Base-by-base conservation (phyloP, 495 filamentous ascomycete species). In the Lindgomyces ingoldianus region DNA sequence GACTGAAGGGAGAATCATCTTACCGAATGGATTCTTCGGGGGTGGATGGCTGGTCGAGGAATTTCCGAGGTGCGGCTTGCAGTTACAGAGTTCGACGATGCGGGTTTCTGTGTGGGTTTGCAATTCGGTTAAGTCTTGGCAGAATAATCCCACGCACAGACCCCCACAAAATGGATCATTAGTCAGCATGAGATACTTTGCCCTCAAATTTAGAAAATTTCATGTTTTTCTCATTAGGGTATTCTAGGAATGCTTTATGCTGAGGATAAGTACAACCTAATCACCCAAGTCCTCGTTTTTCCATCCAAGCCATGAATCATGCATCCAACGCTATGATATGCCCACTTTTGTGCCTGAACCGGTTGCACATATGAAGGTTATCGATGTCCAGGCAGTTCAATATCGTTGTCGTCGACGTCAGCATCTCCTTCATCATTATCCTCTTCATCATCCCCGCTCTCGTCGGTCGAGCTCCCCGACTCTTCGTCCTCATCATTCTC, bases 381-480 rank as follows among this genome's bases (percentile, higher is more conserved):
- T 42, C 63, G 56, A 58, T 74, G 65, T 33, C 72, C 62, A 18
- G 64, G 59, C 9, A 72, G 60, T 26, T 72, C 71, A 53, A 71
- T 57, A n/a, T 60, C 63, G 25, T 70, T 64, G 21, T 59, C 60
- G 14, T 67, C 72, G 10, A 62, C 69, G 36, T 70, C 71, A 33
- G 51, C 71, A 24, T 69, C 69, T 45, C 46, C 64, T 56, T 71
- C 70, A 11, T 67, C 71, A 29, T 71, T 67, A 8, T 70, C 70
- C 1, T 72, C 72, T 22, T 68, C 68, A 24, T 71, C 70, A 42
- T 68, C 64, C 18, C 29, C 24, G 24, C 56, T 70, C 36, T 65
- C 65, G 12, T 74, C 73, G 24, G 64, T 69, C 10, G 57, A 51
- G 45, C 68, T 61, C 1, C 69, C 68, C 2, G 59, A 66, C 19